A percentile compares a stretch with the other conserved stretches of the same genome.
Evolutionary conservation across 1,284 basidiomycete species (phyloP).

Genomic region (Ganoderma sp.): DNA sequence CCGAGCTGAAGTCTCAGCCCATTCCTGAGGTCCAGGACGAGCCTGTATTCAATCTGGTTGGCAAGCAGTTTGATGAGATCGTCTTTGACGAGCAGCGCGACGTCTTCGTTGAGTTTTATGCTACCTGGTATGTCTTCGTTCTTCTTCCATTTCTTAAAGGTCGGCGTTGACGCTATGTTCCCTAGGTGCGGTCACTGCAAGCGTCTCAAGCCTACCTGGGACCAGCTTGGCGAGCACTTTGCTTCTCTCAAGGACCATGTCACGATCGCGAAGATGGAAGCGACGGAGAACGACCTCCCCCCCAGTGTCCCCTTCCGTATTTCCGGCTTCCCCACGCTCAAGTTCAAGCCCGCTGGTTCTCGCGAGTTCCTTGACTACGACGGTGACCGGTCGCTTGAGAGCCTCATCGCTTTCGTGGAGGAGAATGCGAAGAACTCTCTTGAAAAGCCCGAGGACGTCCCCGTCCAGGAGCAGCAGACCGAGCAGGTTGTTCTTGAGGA

Average conservation of each 20-base stretch:
- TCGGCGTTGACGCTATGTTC: constrained; percentile 13
- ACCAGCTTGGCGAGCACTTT: constrained; percentile 89
- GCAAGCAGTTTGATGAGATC: constrained; percentile 89
- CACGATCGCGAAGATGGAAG: constrained; percentile 95
- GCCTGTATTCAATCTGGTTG: constrained; percentile 85
- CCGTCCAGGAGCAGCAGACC: constrained; percentile 40
- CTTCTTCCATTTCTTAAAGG: not conserved
- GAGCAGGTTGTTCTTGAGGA: constrained; percentile 35
- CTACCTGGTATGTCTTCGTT: constrained; percentile 80
- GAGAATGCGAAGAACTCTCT: constrained; percentile 79
- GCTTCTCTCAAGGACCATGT: constrained; percentile 78
- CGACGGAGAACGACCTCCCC: constrained; percentile 96
- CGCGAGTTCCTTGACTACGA: constrained; percentile 91
- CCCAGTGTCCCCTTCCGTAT: constrained; percentile 86
- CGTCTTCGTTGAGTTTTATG: constrained; percentile 97
- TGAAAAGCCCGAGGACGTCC: constrained; percentile 34
- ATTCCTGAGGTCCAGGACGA: constrained; percentile 87
- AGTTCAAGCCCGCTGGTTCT: constrained; percentile 93
- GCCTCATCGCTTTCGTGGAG: constrained; percentile 84
- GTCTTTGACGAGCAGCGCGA: constrained; percentile 91
- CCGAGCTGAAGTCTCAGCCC: constrained; percentile 90
- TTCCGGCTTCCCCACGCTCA: constrained; percentile 92
- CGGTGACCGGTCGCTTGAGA: constrained; percentile 89
- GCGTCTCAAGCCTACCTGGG: constrained; percentile 95
- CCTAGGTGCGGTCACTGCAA: constrained; percentile 93